A percentile compares a stretch with the other conserved stretches of the same genome.
phyloP scores from a whole-genome alignment of 75 land plant genomes.

The Cryptomeria japonica region DNA sequence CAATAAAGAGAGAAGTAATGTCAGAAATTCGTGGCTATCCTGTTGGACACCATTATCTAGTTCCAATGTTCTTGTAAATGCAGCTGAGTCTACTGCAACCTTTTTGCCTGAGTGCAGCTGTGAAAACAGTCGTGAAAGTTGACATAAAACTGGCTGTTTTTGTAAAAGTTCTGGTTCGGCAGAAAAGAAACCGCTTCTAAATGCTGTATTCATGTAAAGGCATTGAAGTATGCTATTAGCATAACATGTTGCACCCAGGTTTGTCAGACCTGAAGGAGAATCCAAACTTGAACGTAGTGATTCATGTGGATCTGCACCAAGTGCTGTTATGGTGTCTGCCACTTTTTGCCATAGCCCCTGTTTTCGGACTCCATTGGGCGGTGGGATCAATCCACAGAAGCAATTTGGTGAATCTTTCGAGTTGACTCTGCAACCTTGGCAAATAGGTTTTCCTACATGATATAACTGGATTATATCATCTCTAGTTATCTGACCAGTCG shows the following conservation, averaged over 20 bases:
- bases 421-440: constrained; percentile 91
- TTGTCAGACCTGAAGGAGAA: constrained; percentile 88
- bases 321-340: constrained; percentile 56
- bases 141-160: constrained; percentile 70
- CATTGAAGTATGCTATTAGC: constrained; percentile 98
- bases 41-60: constrained; percentile 97
- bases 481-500: constrained; percentile 47
- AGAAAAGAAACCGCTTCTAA: constrained; percentile 73
- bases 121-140: constrained; percentile 86
- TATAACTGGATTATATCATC: constrained; percentile 72
- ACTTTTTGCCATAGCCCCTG: constrained; percentile 92
- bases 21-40: constrained; percentile 95
- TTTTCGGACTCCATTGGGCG: constrained; percentile 75
- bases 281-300: constrained; percentile 55
- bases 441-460: constrained; percentile 56
- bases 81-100: constrained; percentile 88
- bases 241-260: constrained; percentile 98
- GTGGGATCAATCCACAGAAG: constrained; percentile 86
- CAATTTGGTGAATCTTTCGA: constrained; percentile 88
- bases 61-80: constrained; percentile 86
- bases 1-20: constrained; percentile 83
- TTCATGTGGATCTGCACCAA: constrained; percentile 83
- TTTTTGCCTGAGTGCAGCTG: constrained; percentile 81
- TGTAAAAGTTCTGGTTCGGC: constrained; percentile 74
- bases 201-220: constrained; percentile 83